Evolutionary conservation across 257 asterid species (phyloP), one percentile per base, ranked within the genome.

Genomic region (Solanum chmielewskii): DNA sequence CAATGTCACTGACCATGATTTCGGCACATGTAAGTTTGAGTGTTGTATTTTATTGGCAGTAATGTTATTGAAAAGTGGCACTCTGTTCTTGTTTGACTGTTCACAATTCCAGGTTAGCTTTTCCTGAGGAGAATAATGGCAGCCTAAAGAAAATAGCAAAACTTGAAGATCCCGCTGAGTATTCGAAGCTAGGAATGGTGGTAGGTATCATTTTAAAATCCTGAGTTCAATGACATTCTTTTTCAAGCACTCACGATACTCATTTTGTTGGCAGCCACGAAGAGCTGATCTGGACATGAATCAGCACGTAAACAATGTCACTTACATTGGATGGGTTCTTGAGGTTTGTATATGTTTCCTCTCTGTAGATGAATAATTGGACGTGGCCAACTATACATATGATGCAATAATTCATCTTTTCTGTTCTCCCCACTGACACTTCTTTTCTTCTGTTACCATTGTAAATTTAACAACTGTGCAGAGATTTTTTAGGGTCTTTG

Each of bases 71-170:
- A 18, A 29, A 81, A 81, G 29, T 7, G 20, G 66, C 5, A 16
- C 29, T 29, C 42, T 14, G 6, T 18, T 37, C 6, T 74, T 74
- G 56, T 74, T 74, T 39, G 52, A 74, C 78, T 33, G 82, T 85
- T 90, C 52, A 88, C 83, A 42, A 88, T 91, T 87, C 66, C 90
- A 95, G 99, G 88, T 89, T 95, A 88, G 93, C 98, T 41, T 97
- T 97, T 88, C 98, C 99, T 27, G 98, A 97, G 91, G 97, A 92
- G 92, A 96, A 93, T 87, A 96, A 95, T 88, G 94, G 93, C 87
- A 96, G 94, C 92, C 91, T 75, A 92, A 95, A 91, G 91, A 92
- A 90, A 89, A 93, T 93, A 89, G 90, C 88, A 86, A 97, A 97
- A 92, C 93, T 96, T 69, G 96, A 91, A 25, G 99, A 97, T 84